Conservation (phyloP, 257 asterid genomes). For the Solanum chilense region DNA sequence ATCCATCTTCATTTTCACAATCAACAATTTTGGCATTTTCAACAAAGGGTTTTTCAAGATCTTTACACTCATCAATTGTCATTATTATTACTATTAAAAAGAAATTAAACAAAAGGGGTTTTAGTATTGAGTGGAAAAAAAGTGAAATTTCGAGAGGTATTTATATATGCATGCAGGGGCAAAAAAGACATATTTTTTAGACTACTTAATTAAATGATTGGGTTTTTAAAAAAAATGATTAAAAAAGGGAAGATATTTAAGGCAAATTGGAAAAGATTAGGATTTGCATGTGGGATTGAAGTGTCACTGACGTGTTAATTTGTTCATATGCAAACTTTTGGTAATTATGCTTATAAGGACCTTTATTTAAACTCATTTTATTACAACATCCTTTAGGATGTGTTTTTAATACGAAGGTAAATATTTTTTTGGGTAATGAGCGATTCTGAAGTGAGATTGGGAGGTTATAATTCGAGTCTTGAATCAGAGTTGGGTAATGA, state of each 20-base stretch:
- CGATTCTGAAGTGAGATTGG: too few relatives aligned
- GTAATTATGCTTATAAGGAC: not conserved
- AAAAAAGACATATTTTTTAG: not conserved
- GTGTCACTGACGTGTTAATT: constrained; percentile 55
- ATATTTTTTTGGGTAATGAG: too few relatives aligned
- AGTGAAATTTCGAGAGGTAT: not conserved
- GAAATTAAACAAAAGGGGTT: not conserved
- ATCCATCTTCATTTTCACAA: constrained; percentile 25
- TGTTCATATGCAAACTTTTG: not conserved
- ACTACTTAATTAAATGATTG: not conserved
- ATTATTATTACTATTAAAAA: not conserved
- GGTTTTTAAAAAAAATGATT: not conserved
- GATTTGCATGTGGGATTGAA: not conserved
- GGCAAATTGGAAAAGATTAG: not conserved
- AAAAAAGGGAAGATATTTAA: not conserved
- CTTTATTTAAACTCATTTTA: not conserved
- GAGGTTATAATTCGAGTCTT: not conserved
- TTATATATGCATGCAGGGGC: constrained; percentile 16
- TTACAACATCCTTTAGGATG: too few relatives aligned
- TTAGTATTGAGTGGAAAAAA: not conserved
- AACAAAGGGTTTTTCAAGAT: constrained; percentile 43
- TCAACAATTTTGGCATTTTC: constrained; percentile 2
- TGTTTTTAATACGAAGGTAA: too few relatives aligned
- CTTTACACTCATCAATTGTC: constrained; percentile 30
- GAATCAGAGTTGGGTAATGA: too few relatives aligned